These are phyloP conservation scores for Coelastrella sp. DNA, from an alignment of 139 green algal species.

Conservation along the genomic window DNA sequence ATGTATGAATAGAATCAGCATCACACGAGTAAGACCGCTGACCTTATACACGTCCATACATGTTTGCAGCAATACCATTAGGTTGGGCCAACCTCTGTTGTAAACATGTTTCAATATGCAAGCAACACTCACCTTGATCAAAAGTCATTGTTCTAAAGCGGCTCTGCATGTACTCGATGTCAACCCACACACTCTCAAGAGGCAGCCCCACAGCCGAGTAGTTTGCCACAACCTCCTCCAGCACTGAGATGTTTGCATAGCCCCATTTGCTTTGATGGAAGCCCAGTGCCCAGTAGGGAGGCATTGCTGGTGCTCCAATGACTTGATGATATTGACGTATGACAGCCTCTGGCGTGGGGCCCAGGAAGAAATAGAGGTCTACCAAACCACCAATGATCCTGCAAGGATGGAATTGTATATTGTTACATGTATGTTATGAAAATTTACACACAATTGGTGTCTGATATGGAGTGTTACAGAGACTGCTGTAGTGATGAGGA, in stretches of 20 bases:
- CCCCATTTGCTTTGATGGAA: constrained; percentile 31
- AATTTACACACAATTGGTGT: too few relatives aligned
- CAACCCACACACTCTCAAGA: constrained; percentile 75
- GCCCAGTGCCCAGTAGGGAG: constrained; percentile 37
- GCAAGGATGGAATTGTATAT: too few relatives aligned
- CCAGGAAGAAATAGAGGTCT: constrained; percentile 37
- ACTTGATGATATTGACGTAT: constrained; percentile 32
- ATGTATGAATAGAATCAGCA: too few relatives aligned
- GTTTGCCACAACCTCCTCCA: constrained; percentile 37
- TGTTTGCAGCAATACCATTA: too few relatives aligned
- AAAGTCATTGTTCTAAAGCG: constrained; percentile 13
- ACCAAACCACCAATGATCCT: constrained; percentile 25
- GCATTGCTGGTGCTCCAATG: constrained; percentile 29
- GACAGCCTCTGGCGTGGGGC: constrained; percentile 16
- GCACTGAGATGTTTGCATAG: not conserved
- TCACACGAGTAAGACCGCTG: too few relatives aligned
- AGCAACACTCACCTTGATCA: constrained; percentile 19
- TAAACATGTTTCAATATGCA: not conserved
- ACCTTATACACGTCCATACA: too few relatives aligned
- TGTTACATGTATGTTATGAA: too few relatives aligned
- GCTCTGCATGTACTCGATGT: constrained; percentile 76
- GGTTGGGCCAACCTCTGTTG: too few relatives aligned
- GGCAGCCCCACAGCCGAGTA: constrained; percentile 67
- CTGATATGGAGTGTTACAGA: too few relatives aligned
- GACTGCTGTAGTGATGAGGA: not conserved